Percentiles rank a stretch among this genome's conserved stretches.
These are phyloP conservation scores for Naganishia kalamii DNA, from an alignment of 768 basidiomycete species.

Conservation along the genomic window DNA sequence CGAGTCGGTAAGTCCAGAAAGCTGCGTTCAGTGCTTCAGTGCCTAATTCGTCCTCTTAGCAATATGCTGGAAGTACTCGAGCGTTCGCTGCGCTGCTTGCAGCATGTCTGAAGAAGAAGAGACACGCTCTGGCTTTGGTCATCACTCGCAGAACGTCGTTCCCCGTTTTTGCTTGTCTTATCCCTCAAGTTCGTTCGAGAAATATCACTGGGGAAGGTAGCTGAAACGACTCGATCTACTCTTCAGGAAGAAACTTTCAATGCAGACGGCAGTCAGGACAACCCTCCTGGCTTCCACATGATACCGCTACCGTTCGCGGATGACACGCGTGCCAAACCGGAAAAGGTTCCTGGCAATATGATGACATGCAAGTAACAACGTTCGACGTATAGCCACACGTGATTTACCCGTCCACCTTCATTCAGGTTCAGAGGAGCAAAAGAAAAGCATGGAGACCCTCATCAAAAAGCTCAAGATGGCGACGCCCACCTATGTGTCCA, in stretches of 20 bases:
- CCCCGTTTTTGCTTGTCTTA: conserved; percentile 72
- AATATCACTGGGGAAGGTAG: not conserved
- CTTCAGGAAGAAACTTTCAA: conserved; percentile 61
- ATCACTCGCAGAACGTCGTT: conserved; percentile 64
- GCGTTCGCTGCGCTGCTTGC: conserved; percentile 82
- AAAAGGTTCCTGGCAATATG: conserved; percentile 54
- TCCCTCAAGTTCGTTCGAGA: conserved; percentile 66
- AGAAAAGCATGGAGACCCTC: conserved; percentile 63
- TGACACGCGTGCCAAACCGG: conserved; percentile 74
- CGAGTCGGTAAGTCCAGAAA: conserved; percentile 59
- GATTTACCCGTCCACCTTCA: not conserved
- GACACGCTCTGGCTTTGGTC: conserved; percentile 70
- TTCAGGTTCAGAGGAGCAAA: conserved; percentile 63
- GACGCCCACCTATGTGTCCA: conserved; percentile 71
- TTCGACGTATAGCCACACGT: conserved; percentile 18
- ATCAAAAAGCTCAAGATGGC: conserved; percentile 73
- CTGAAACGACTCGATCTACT: not conserved
- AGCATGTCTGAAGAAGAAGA: conserved; percentile 71
- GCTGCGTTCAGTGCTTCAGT: not conserved
- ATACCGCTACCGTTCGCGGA: conserved; percentile 91
- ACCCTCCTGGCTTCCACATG: conserved; percentile 86
- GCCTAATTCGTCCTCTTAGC: conserved; percentile 19
- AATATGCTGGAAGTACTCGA: conserved; percentile 80
- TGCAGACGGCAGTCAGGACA: conserved; percentile 63
- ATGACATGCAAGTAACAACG: conserved; percentile 50